Percentiles rank a stretch among this genome's conserved stretches.
Evolutionary conservation across 441 rosid genomes (phyloP).

Genomic region (Gossypium schwendimanii): DNA sequence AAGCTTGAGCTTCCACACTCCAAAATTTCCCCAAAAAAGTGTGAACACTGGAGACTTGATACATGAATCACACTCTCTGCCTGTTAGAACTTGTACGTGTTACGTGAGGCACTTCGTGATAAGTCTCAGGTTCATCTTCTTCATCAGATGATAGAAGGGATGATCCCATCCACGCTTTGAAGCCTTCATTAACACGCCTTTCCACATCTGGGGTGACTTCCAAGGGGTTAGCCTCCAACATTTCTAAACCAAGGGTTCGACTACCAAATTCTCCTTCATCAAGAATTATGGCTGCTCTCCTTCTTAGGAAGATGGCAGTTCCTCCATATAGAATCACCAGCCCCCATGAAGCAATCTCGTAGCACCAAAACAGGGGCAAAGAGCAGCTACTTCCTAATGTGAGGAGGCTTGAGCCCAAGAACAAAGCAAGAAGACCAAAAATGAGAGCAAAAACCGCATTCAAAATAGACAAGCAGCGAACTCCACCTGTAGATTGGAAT

Average conservation of each 20-base stretch:
- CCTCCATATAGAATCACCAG: constrained; percentile 65
- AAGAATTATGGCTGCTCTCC: constrained; percentile 57
- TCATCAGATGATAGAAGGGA: constrained; percentile 81
- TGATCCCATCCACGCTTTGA: constrained; percentile 85
- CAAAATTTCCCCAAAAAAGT: constrained; percentile 9
- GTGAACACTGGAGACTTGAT: not conserved
- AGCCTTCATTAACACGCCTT: constrained; percentile 73
- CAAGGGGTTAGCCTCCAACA: constrained; percentile 71
- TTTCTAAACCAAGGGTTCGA: constrained; percentile 67
- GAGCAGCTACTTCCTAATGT: constrained; percentile 84
- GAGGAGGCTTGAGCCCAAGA: constrained; percentile 84
- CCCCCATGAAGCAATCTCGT: constrained; percentile 79
- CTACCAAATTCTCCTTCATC: constrained; percentile 58
- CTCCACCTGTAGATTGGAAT: constrained; percentile 54
- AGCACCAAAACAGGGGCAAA: constrained; percentile 85
- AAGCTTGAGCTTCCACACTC: not conserved
- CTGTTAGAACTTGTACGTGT: constrained; percentile 30
- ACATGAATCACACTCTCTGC: constrained; percentile 24
- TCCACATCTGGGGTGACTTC: constrained; percentile 74
- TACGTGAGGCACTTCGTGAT: constrained; percentile 36
- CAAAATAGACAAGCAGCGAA: constrained; percentile 73
- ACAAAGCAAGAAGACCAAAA: constrained; percentile 72
- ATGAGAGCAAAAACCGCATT: constrained; percentile 59
- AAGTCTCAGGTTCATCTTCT: constrained; percentile 65
- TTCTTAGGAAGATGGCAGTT: constrained; percentile 59